These are phyloP conservation scores for Fraxinus sp. DNA, from an alignment of 305 asterid species.

Conservation along the genomic window DNA sequence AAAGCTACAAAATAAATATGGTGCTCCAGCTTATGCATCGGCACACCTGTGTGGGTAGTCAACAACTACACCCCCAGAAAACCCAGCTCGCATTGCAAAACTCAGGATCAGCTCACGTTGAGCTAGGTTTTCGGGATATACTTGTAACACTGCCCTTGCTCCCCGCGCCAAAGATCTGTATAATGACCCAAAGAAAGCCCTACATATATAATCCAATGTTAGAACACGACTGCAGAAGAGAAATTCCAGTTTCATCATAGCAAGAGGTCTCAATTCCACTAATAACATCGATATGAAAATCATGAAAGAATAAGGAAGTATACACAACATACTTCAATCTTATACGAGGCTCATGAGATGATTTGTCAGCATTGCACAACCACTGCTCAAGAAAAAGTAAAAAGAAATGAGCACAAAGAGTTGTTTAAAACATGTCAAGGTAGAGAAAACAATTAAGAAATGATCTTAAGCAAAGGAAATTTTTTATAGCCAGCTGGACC, in stretches of 20 bases:
- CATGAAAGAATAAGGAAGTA: conserved; percentile 11
- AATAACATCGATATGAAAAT: neutral
- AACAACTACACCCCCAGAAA: conserved; percentile 86
- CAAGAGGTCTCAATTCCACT: neutral
- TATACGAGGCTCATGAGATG: conserved; percentile 84
- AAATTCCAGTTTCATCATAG: neutral
- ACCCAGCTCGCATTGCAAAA: conserved; percentile 93
- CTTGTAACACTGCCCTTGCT: conserved; percentile 88
- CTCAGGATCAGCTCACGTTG: conserved; percentile 88
- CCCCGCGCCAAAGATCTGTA: conserved; percentile 84
- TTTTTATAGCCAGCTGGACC: neutral
- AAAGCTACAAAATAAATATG: neutral
- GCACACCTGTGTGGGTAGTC: conserved; percentile 89
- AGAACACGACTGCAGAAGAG: conserved; percentile 8
- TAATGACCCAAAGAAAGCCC: conserved; percentile 88
- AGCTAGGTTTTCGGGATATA: conserved; percentile 84
- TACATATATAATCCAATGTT: conserved; percentile 24
- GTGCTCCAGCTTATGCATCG: neutral
- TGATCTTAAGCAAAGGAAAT: neutral
- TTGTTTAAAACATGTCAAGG: neutral
- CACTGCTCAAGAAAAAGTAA: conserved; percentile 51
- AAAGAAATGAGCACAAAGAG: conserved; percentile 22
- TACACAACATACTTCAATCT: conserved; percentile 70
- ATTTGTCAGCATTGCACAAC: conserved; percentile 96
- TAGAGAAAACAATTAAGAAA: neutral